phyloP scores from a whole-genome alignment of 805 yeast species.

The Lachancea fermentati region DNA sequence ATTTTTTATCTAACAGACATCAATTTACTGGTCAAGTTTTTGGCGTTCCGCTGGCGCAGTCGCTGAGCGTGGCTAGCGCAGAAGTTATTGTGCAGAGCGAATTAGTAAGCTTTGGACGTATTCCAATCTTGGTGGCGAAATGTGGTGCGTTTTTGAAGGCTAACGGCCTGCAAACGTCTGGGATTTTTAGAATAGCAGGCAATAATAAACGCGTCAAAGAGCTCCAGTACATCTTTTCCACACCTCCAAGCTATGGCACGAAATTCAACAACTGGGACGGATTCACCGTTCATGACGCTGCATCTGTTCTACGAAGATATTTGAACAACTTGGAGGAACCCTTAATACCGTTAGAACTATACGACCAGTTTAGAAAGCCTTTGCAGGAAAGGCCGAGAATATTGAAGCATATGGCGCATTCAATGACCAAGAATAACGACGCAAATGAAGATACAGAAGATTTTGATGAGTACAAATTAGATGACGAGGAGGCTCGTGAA shows the following conservation, averaged over 20 bases:
- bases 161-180: constrained; percentile 74
- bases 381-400: constrained; percentile 60
- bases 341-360: constrained; percentile 69
- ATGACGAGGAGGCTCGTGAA: constrained; percentile 22
- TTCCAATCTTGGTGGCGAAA: constrained; percentile 92
- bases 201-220: constrained; percentile 83
- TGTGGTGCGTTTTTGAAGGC: constrained; percentile 84
- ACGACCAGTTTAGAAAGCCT: constrained; percentile 76
- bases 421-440: constrained; percentile 2
- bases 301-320: constrained; percentile 79
- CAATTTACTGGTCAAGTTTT: constrained; percentile 50
- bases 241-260: constrained; percentile 87
- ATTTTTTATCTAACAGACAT: constrained; percentile 32
- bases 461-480: constrained; percentile 17
- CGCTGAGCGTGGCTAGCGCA: constrained; percentile 61
- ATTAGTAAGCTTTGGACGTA: constrained; percentile 73
- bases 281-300: constrained; percentile 94
- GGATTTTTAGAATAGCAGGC: constrained; percentile 91
- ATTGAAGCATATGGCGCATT: constrained; percentile 51
- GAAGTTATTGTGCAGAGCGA: constrained; percentile 59
- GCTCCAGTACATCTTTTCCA: constrained; percentile 73
- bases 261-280: constrained; percentile 81
- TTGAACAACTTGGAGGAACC: constrained; percentile 90
- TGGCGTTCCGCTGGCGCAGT: constrained; percentile 71
- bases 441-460: constrained; percentile 12